These are phyloP conservation scores for Exophiala xenobiotica DNA, from an alignment of 2,329 filamentous ascomycete species.

Conservation along the genomic window DNA sequence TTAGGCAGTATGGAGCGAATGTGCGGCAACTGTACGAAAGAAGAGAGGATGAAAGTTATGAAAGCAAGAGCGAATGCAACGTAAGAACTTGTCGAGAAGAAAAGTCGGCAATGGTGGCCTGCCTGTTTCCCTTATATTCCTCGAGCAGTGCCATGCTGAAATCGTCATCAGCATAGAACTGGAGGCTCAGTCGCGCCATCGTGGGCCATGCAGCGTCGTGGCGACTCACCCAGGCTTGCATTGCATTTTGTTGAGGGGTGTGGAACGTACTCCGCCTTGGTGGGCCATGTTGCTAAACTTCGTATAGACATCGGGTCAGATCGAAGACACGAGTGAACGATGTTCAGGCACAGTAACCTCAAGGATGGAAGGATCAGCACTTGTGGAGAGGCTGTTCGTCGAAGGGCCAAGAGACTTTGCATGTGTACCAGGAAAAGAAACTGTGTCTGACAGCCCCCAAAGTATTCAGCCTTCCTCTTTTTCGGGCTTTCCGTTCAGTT, in stretches of 20 bases:
- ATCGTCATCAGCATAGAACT: neutral
- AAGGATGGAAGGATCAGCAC: neutral
- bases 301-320: neutral
- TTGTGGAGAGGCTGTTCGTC: neutral
- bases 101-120: neutral
- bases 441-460: neutral
- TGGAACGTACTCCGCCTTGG: neutral
- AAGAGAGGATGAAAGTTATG: conserved; percentile 11
- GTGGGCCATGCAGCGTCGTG: neutral
- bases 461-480: neutral
- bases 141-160: neutral
- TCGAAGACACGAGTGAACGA: neutral
- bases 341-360: neutral
- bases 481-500: too few species aligned
- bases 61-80: neutral
- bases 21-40: conserved; percentile 8
- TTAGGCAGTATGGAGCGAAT: conserved; percentile 17
- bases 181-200: neutral
- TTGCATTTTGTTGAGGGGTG: neutral
- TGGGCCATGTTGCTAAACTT: neutral
- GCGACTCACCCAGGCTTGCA: neutral
- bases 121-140: neutral
- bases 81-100: neutral
- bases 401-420: neutral
- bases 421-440: neutral